Evolutionary conservation across 768 basidiomycete species (phyloP).

Genomic region (Rhizopogon roseolus): DNA sequence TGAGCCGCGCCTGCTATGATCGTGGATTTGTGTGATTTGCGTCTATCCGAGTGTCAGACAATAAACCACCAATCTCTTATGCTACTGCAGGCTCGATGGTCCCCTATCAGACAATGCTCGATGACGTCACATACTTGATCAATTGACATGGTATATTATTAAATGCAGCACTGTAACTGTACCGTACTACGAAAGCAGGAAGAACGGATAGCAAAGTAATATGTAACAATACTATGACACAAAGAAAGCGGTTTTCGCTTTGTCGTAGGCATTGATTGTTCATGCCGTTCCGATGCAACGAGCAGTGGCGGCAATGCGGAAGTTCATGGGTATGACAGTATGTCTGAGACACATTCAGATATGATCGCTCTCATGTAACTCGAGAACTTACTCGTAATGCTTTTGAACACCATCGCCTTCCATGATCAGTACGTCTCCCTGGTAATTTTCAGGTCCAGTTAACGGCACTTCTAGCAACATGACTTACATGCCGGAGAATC

Average conservation of each 20-base stretch:
- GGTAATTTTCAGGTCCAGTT: constrained; percentile 4
- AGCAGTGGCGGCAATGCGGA: constrained; percentile 79
- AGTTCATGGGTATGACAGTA: constrained; percentile 67
- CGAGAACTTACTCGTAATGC: constrained; percentile 57
- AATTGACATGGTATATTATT: background rate
- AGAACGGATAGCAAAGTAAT: background rate
- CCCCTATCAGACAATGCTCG: no score
- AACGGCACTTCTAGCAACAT: background rate
- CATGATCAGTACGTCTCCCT: constrained; percentile 82
- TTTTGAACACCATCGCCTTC: constrained; percentile 64
- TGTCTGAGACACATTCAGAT: constrained; percentile 42
- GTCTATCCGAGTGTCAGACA: no score
- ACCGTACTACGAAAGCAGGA: background rate
- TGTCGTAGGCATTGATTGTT: background rate
- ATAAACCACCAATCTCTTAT: no score
- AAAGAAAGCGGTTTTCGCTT: background rate
- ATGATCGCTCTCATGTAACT: constrained; percentile 1
- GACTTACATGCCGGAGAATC: constrained; percentile 60
- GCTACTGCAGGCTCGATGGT: no score
- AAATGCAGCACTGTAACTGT: background rate
- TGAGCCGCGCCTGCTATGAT: no score
- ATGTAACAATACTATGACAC: background rate
- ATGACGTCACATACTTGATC: background rate
- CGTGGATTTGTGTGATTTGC: no score
- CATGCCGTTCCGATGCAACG: constrained; percentile 46